These are phyloP conservation scores for Cylindrodendrum hubeiense DNA, from an alignment of 2,329 filamentous ascomycete genomes.

Conservation along the genomic window DNA sequence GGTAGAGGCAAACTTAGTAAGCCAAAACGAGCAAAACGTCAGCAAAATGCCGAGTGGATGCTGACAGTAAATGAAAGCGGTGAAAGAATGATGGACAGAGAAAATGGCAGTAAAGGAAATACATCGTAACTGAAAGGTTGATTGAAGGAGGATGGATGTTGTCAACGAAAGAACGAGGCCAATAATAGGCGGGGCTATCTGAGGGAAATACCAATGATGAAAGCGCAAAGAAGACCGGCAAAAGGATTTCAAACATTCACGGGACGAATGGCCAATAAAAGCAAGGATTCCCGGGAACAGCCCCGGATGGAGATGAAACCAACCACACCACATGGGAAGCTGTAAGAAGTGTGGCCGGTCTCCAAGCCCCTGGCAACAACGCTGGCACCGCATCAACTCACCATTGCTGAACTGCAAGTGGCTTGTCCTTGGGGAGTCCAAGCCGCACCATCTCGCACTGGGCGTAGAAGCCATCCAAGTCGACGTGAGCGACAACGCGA, in stretches of 20 bases:
- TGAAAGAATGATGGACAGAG: not conserved
- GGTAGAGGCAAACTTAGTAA: not conserved
- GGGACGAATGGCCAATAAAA: not conserved
- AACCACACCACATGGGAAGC: not conserved
- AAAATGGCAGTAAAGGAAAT: not conserved
- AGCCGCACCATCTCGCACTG: conserved; percentile 96
- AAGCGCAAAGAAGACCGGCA: not conserved
- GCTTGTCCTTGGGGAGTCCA: conserved; percentile 77
- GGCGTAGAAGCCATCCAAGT: conserved; percentile 97
- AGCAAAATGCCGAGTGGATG: too few species aligned
- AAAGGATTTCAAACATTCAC: too few species aligned
- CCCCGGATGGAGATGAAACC: not conserved
- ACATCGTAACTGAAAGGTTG: not conserved
- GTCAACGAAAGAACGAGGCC: not conserved
- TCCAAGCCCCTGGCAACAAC: not conserved
- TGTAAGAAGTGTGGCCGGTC: not conserved
- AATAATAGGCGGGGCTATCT: not conserved
- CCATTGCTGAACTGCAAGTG: conserved; percentile 96
- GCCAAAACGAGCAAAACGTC: not conserved
- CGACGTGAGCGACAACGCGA: conserved; percentile 89
- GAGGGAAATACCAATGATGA: too few species aligned
- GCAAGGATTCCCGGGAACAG: not conserved
- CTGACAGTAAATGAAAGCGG: not conserved
- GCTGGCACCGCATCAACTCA: conserved; percentile 49
- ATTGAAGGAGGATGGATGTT: not conserved